Evolutionary conservation across 176 grass and related monocot genomes (phyloP), one percentile per base, ranked within the genome.

Genomic region (Luzula sylvatica): DNA sequence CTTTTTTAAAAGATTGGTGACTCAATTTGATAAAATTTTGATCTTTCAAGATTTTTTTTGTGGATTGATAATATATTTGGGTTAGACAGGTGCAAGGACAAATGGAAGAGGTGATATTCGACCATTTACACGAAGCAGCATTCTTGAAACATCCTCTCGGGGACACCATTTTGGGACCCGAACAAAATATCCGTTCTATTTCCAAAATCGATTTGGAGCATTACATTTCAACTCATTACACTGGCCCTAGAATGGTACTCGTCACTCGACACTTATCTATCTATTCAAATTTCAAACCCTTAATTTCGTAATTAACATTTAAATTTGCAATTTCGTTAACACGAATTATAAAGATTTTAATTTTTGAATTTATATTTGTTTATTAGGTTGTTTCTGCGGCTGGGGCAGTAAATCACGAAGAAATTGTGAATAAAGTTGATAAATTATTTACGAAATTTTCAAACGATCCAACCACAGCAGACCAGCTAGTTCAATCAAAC

Each of bases 21-120:
- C 4, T 26, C 15, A 14, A 43, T 24, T 16, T 26, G 35, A n/a
- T 60, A 13, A n/a, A n/a, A n/a, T n/a, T n/a, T n/a, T n/a, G n/a
- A n/a, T n/a, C n/a, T n/a, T n/a, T n/a, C n/a, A n/a, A n/a, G 68
- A 65, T 56, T 50, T 18, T 15, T 79, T 49, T 70, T 74, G 4
- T 15, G n/a, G 58, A 21, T 20, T 65, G 50, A 32, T 11, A 11
- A 63, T 26, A 28, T 11, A 60, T 81, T 65, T 72, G 76, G 30
- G 58, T 18, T 67, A 74, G 56, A 76, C 52, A 96, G 92, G 92
- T 89, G 46, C 81, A 90, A 77, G 81, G 83, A 61, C 82, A 89
- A 64, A 76, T 89, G 67, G 78, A 86, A 19, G 92, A 96, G 67
- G 92, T 96, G 58, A 86, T 96, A 79, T 96, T 96, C 79, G 92